phyloP scores from a whole-genome alignment of 164 flowering plant species.

The Annona cherimola region DNA sequence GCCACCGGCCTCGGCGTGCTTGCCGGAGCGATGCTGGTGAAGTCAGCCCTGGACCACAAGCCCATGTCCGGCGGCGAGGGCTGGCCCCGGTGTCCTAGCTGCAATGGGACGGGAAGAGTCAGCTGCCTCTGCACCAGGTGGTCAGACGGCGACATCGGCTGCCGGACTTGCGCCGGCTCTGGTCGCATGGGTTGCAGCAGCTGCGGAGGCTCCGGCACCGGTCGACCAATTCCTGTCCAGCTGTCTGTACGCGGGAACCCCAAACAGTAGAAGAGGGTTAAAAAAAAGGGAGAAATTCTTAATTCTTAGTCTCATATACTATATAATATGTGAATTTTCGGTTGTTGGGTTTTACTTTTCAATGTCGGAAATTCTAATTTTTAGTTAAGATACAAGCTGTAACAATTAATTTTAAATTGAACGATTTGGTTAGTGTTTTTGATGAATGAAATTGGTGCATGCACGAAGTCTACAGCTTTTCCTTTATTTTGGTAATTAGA shows the following conservation, averaged over 20 bases:
- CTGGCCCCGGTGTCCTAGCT: constrained; percentile 56
- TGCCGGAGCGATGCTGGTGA: constrained; percentile 79
- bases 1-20: constrained; percentile 86
- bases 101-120: constrained; percentile 88
- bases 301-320: too few species aligned
- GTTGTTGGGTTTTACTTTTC: too few species aligned
- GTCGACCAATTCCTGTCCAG: constrained; percentile 79
- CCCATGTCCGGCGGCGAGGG: constrained; percentile 62
- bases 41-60: constrained; percentile 68
- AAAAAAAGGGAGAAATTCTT: too few species aligned
- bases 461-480: too few species aligned
- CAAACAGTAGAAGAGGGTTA: too few species aligned
- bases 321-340: too few species aligned
- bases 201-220: constrained; percentile 92
- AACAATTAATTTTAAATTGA: too few species aligned
- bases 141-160: constrained; percentile 91
- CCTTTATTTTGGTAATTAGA: too few species aligned
- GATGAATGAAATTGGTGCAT: too few species aligned
- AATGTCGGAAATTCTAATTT: too few species aligned
- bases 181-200: constrained; percentile 79
- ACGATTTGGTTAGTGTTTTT: too few species aligned
- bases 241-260: constrained; percentile 41
- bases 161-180: constrained; percentile 83
- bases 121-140: constrained; percentile 74
- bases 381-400: too few species aligned